phyloP scores from a whole-genome alignment of 1,139 yeast species.

The Yamadazyma diddensiae region DNA sequence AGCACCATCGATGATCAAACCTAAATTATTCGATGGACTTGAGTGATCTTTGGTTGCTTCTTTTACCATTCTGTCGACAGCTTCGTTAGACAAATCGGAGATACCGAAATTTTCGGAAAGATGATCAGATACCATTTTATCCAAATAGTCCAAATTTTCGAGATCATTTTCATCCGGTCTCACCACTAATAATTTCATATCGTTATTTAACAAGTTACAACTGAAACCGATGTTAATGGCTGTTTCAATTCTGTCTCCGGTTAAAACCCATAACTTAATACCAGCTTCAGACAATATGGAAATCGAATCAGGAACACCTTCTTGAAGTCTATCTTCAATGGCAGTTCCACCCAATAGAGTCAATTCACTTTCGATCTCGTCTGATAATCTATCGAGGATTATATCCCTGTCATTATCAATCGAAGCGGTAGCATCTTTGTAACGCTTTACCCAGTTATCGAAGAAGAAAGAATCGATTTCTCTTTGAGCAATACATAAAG shows the following conservation, averaged over 20 bases:
- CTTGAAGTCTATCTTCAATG: conserved; percentile 92
- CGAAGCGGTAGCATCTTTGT: conserved; percentile 69
- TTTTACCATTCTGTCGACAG: conserved; percentile 32
- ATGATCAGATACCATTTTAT: conserved; percentile 34
- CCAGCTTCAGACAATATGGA: conserved; percentile 85
- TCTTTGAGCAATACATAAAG: conserved; percentile 86
- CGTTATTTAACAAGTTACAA: conserved; percentile 81
- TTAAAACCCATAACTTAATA: conserved; percentile 92
- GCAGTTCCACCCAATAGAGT: conserved; percentile 92
- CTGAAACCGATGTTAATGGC: conserved; percentile 98
- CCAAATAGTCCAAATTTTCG: conserved; percentile 27
- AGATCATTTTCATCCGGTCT: conserved; percentile 35
- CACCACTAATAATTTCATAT: conserved; percentile 81
- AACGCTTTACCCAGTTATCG: conserved; percentile 63
- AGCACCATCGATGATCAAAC: conserved; percentile 55
- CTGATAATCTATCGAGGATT: conserved; percentile 72
- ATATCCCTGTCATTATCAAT: conserved; percentile 77
- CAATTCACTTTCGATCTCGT: conserved; percentile 73
- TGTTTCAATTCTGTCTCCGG: conserved; percentile 97
- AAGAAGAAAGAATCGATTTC: conserved; percentile 64
- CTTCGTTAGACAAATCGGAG: conserved; percentile 22
- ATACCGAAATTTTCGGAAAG: conserved; percentile 39
- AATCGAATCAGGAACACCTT: conserved; percentile 94
- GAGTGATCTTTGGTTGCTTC: conserved; percentile 48
- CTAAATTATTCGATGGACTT: conserved; percentile 46